Evolutionary conservation across 1,284 basidiomycete genomes (phyloP), one percentile per base, ranked within the genome.

Genomic region (Gomphus bonarii): DNA sequence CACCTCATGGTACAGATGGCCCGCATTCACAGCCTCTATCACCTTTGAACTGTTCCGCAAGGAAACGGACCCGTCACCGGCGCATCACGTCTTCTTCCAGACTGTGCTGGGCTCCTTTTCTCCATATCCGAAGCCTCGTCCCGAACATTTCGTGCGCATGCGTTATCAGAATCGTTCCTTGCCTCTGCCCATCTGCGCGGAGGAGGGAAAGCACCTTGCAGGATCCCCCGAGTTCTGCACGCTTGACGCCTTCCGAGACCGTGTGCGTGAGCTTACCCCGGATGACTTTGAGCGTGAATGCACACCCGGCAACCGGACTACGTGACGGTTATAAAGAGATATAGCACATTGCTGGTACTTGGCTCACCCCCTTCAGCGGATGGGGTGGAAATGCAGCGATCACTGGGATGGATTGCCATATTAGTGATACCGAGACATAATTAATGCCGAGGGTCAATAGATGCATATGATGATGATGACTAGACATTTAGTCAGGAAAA

Each of bases 211-310:
- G 59, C 89, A 92, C 63, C 72, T 86, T 9, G 72, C 79, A 2
- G 88, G 86, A 1, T 75, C 74, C 9, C 88, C 88, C 0, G 88
- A 91, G 65, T 81, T 91, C 63, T 91, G 89, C 69, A 84, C 83
- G 5, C 71, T 91, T 35, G 70, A 74, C 6, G 84, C 84, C 10
- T 91, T 91, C 69, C 70, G 72, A 54, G 74, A 75, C 49, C 75
- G 82, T 14, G 78, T 87, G 8, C 73, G 72, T 62, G 80, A 84
- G 62, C 71, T 88, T 6, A 84, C 81, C 3, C 84, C 85, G 5
- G 63, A 63, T 3, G 75, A 89, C 61, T 88, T 82, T 79, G 77
- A 77, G 52, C 68, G 66, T 8, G 87, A 88, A 64, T 89, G 86
- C 50, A 30, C 36, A 6, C 38, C 36, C 28, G 36, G 14, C 11